phyloP scores from a whole-genome alignment of 2,329 filamentous ascomycete genomes.

The Diaporthe vaccinii region DNA sequence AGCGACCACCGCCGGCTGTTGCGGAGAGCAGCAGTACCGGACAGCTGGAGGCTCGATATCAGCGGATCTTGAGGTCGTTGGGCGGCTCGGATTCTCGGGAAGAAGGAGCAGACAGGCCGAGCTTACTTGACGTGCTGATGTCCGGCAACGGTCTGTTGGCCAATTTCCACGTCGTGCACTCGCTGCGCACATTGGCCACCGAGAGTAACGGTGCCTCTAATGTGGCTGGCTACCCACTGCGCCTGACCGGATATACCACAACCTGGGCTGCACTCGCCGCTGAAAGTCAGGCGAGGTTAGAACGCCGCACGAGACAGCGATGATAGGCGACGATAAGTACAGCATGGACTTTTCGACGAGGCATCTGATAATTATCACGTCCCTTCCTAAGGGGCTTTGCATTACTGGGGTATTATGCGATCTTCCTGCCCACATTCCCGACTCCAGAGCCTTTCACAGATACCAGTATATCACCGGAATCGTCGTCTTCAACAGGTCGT shows the following conservation, averaged over 20 bases:
- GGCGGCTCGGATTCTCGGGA: constrained; percentile 43
- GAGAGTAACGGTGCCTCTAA: constrained; percentile 54
- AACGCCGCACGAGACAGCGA: constrained; percentile 42
- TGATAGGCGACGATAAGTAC: constrained; percentile 29
- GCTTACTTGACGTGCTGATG: constrained; percentile 62
- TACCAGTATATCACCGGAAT: constrained; percentile 82
- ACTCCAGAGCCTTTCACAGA: constrained; percentile 94
- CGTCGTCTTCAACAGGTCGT: constrained; percentile 77
- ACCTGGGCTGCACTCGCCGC: constrained; percentile 67
- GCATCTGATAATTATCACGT: constrained; percentile 48
- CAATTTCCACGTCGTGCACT: constrained; percentile 66
- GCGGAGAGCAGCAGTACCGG: constrained; percentile 45
- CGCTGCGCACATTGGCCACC: constrained; percentile 61
- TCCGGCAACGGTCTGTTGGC: constrained; percentile 69
- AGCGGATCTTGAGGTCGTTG: constrained; percentile 41
- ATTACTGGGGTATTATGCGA: constrained; percentile 62
- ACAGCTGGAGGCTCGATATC: constrained; percentile 39
- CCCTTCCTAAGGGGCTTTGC: constrained; percentile 39
- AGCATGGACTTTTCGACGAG: constrained; percentile 28
- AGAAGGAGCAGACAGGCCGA: constrained; percentile 50
- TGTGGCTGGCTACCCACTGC: constrained; percentile 65
- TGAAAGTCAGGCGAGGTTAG: constrained; percentile 55
- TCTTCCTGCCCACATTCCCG: constrained; percentile 94
- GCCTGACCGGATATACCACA: constrained; percentile 67
- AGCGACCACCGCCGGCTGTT: constrained; percentile 42